These are phyloP conservation scores for Pythium apleroticum DNA, from an alignment of 352 stramenopile species.

Conservation along the genomic window DNA sequence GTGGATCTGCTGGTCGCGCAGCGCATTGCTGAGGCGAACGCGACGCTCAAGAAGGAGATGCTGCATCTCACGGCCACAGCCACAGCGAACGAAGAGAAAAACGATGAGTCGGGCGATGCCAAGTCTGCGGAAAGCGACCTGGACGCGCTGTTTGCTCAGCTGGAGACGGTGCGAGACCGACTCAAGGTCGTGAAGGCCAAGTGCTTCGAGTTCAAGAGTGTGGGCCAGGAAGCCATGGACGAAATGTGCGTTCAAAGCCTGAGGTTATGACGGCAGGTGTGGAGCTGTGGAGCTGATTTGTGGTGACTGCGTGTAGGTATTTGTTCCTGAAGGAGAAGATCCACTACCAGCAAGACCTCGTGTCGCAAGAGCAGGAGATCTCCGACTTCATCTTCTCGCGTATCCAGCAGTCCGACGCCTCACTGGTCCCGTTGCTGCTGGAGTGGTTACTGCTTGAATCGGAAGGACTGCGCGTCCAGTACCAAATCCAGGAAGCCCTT, in stretches of 20 bases:
- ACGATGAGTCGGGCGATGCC: slow-evolving; percentile 17
- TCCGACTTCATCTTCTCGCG: slow-evolving; percentile 59
- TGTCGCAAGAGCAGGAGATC: slow-evolving; percentile 66
- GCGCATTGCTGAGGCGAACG: slow-evolving; percentile 60
- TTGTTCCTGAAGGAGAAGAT: slow-evolving; percentile 84
- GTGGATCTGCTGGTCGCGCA: slow-evolving; percentile 77
- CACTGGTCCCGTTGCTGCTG: slow-evolving; percentile 60
- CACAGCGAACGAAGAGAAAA: slow-evolving; percentile 20
- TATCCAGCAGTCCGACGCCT: slow-evolving; percentile 54
- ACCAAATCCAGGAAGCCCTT: slow-evolving; percentile 66
- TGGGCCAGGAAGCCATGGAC: slow-evolving; percentile 59
- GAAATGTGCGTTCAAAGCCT: slow-evolving; percentile 39
- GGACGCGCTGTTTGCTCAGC: slow-evolving; percentile 41
- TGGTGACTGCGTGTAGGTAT: slow-evolving; percentile 39
- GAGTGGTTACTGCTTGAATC: slow-evolving; percentile 79
- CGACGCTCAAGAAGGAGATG: slow-evolving; percentile 63
- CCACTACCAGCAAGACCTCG: slow-evolving; percentile 68
- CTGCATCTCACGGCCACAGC: slow-evolving; percentile 43
- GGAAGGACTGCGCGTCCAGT: slow-evolving; percentile 56
- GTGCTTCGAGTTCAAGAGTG: slow-evolving; percentile 70
- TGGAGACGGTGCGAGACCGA: slow-evolving; percentile 47
- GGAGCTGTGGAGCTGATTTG: neutral
- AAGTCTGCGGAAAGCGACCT: slow-evolving; percentile 44
- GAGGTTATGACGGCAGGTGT: neutral
- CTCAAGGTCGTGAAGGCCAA: slow-evolving; percentile 62